Evolutionary conservation across 169 alveolate species (phyloP), one percentile per base, ranked within the genome.

Genomic region (Plasmodium sp.): DNA sequence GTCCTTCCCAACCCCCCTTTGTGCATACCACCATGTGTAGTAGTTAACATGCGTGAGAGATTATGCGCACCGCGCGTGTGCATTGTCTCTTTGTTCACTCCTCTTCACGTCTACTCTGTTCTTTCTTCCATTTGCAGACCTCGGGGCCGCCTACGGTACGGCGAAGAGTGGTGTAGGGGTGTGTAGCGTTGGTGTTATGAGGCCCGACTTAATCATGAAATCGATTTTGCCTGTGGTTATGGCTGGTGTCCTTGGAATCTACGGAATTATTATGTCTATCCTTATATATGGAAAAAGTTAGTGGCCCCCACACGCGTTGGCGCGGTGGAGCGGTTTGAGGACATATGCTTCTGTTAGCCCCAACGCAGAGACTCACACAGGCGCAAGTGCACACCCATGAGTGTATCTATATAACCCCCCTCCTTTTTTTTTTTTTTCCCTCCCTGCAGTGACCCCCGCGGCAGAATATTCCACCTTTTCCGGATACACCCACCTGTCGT

Each of bases 141-240:
- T 99, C 94, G 99, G 99, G 62, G 99, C 99, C 18, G 99, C 99
- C 84, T 99, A 99, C 96, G 99, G 98, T 41, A 99, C 99, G 43
- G 99, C 99, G 27, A 98, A 99, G 96, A 97, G 99, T 77, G 99
- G 99, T 58, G 99, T 99, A 33, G 99, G 99, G 45, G 99, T 99
- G 85, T 97, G 99, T 74, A 98, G 99, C 94, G 99, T 99, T 99
- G 99, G 99, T 74, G 99, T 99, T 58, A 98, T 99, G 99, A 98
- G 99, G 84, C 99, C 99, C 14, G 99, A 99, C 84, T 96, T 99
- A 94, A 98, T 99, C 91, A 99, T 99, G 99, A 98, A 99, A 94
- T 99, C 99, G 72, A 99, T 99, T 94, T 98, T 99, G 62, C 99
- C 99, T 45, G 99, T 99, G 75, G 99, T 99, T 97, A 99, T 99